Percentiles rank a stretch among this genome's conserved stretches.
phyloP scores from a whole-genome alignment of 257 asterid species.

The Nicotiana benthamiana region DNA sequence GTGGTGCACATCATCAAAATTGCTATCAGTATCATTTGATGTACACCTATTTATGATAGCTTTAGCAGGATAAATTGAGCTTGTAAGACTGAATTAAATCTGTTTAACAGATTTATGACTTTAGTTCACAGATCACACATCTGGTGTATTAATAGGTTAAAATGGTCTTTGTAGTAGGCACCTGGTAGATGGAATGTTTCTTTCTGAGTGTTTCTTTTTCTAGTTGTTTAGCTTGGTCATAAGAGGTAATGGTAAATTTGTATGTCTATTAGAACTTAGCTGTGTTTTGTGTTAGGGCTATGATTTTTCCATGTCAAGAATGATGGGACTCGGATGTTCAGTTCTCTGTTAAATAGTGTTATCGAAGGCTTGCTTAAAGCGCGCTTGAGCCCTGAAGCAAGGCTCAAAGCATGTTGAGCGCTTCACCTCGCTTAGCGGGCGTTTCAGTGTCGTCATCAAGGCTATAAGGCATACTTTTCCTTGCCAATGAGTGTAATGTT shows the following conservation, averaged over 20 bases:
- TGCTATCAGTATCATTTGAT: not conserved
- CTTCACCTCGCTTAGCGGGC: no score
- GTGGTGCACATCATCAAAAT: not conserved
- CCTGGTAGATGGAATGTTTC: not conserved
- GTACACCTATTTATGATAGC: not conserved
- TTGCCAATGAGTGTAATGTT: no score
- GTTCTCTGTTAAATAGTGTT: not conserved
- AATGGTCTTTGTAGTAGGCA: not conserved
- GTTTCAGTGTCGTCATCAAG: no score
- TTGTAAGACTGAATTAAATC: not conserved
- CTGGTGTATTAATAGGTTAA: not conserved
- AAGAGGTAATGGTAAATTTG: slow-evolving; percentile 5
- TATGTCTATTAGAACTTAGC: not conserved
- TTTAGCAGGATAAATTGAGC: not conserved
- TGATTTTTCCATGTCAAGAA: not conserved
- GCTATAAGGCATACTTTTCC: no score
- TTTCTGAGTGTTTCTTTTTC: not conserved
- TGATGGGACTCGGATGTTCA: not conserved
- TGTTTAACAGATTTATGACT: not conserved
- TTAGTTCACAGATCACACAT: not conserved
- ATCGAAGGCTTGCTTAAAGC: no score
- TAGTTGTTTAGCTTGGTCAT: not conserved
- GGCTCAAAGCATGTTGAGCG: no score
- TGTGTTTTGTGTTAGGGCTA: not conserved
- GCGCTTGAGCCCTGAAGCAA: no score